A percentile compares a stretch with the other conserved stretches of the same genome.
Evolutionary conservation across 148 eudicot genomes (phyloP).

Genomic region (Euryodendron excelsum): DNA sequence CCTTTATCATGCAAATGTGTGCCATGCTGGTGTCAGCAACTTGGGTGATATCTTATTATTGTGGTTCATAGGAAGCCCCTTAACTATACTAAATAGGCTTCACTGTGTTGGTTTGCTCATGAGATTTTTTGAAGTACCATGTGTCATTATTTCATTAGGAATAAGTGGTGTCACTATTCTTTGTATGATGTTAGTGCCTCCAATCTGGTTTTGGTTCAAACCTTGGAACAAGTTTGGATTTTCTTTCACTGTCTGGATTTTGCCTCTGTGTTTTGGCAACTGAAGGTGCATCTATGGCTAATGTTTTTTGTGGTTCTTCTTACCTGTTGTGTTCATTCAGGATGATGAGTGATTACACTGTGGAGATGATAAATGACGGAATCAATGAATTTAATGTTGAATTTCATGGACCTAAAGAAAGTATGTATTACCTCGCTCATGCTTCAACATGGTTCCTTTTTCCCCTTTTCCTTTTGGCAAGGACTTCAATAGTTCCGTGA

Average conservation of each 20-base stretch:
- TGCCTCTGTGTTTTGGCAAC: background rate
- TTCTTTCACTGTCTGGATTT: background rate
- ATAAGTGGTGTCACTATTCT: background rate
- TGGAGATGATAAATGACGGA: conserved; percentile 79
- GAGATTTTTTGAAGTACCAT: background rate
- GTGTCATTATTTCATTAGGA: background rate
- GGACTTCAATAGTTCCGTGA: background rate
- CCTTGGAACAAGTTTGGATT: background rate
- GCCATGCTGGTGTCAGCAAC: background rate
- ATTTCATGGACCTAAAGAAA: conserved; percentile 87
- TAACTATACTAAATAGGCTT: background rate
- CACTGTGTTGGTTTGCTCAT: background rate
- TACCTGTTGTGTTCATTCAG: conserved; percentile 30
- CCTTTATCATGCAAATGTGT: background rate
- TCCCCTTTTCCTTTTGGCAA: background rate
- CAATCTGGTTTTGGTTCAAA: background rate
- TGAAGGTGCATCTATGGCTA: background rate
- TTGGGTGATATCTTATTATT: background rate
- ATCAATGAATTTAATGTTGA: conserved; percentile 68
- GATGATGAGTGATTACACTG: conserved; percentile 86
- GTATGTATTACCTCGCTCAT: conserved; percentile 27
- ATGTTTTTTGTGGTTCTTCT: conserved; percentile 1
- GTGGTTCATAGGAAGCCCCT: background rate
- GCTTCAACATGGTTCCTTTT: background rate
- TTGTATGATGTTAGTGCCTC: background rate